Base-by-base conservation (phyloP, 805 yeast species). In the Danielia reshetovae region DNA sequence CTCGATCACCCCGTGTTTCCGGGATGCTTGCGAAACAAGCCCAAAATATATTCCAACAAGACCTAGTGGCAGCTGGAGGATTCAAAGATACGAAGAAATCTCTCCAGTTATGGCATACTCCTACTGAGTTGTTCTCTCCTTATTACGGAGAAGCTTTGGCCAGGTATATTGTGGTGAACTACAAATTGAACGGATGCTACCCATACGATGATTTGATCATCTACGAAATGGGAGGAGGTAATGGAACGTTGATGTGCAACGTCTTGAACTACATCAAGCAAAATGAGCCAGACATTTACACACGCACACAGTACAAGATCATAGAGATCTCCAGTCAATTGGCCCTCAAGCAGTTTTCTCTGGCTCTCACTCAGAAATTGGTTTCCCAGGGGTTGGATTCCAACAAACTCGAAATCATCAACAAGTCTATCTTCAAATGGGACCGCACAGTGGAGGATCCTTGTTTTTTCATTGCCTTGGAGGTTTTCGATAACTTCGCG, bases 201-300 rank as follows among this genome's bases (percentile, higher is more conserved):
- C 90, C 89, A 1, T 79, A 80, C 49, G 68, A 72, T 27, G 88
- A 85, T 51, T 62, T 90, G 30, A 70, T 77, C 5, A 83, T 86
- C 17, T 87, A 85, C 58, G 96, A 87, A 59, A 76, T 85, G 70
- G 96, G 95, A 39, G 95, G 88, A 14, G 95, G 95, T 46, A 86
- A 86, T 50, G 95, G 95, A 27, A 85, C 94, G 0, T 58, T 86
- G 40, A 86, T 87, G 95, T 55, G 70, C 35, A 81, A 85, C 49
- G 74, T 86, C 8, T 57, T 86, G 42, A 79, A 80, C 49, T 85
- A 70, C 52, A 70, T 86, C 40, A 65, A 74, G 42, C 60, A 60
- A 18, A 63, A 71, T 14, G 80, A 81, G 43, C 89, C 94, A 0
- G 88, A 82, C 24, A 77, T 85, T n/a, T 86, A 85, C 54, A 57